These are phyloP conservation scores for Aureobasidium sp. DNA, from an alignment of 2,329 filamentous ascomycete species.

Conservation along the genomic window DNA sequence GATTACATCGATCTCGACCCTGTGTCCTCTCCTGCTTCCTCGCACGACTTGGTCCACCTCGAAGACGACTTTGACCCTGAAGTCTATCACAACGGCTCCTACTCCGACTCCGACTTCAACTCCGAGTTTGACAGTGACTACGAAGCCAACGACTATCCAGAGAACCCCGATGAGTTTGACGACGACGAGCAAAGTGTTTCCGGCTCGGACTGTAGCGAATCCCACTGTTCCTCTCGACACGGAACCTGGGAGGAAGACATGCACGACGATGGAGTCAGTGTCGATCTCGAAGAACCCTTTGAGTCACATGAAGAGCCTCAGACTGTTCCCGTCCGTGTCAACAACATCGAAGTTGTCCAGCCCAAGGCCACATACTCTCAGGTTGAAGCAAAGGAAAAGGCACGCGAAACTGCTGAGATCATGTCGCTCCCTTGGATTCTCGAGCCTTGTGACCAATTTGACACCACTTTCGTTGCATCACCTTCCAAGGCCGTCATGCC, in stretches of 20 bases:
- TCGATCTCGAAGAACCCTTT: not conserved
- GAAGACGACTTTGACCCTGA: not conserved
- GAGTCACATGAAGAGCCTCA: not conserved
- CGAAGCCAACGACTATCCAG: constrained; percentile 1
- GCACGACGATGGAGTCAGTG: not conserved
- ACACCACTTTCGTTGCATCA: not conserved
- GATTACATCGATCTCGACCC: not conserved
- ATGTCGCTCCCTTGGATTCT: constrained; percentile 1
- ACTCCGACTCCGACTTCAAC: not conserved
- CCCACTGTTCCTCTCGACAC: not conserved
- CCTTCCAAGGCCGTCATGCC: not conserved
- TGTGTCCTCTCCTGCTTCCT: not conserved
- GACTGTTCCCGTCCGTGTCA: not conserved
- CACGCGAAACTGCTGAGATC: not conserved
- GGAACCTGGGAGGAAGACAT: not conserved
- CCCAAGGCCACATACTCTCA: not conserved
- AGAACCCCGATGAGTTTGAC: not conserved
- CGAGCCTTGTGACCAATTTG: not conserved
- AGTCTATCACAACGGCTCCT: not conserved
- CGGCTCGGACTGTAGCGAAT: not conserved
- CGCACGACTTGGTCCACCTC: not conserved
- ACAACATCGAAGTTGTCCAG: not conserved
- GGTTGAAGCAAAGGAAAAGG: not conserved
- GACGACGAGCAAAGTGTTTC: not conserved
- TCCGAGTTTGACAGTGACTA: not conserved